Percentiles rank a stretch among this genome's conserved stretches.
Evolutionary conservation across 2,329 filamentous ascomycete species (phyloP).

Genomic region (Fusarium sp.): DNA sequence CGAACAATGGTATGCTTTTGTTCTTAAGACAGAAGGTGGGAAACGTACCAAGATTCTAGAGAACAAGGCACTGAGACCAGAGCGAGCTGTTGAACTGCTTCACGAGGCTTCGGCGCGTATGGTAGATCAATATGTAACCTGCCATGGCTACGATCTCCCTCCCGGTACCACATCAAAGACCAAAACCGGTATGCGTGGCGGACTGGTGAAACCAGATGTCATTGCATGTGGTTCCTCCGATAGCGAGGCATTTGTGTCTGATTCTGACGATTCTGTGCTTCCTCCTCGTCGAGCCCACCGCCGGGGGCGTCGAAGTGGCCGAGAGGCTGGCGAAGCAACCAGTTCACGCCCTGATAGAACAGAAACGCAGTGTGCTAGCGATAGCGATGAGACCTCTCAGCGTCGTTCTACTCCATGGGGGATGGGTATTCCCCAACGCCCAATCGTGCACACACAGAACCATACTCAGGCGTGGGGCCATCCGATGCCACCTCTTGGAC

Average conservation of each 20-base stretch:
- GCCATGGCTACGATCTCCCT: slow-evolving; percentile 50
- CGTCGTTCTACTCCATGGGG: slow-evolving; percentile 25
- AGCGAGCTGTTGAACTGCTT: slow-evolving; percentile 53
- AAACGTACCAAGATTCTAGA: slow-evolving; percentile 49
- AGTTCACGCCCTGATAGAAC: slow-evolving; percentile 17
- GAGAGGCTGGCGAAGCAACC: slow-evolving; percentile 22
- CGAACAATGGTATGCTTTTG: slow-evolving; percentile 44
- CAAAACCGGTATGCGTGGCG: slow-evolving; percentile 21
- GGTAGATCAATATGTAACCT: slow-evolving; percentile 48
- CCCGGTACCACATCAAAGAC: slow-evolving; percentile 22
- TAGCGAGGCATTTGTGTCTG: slow-evolving; percentile 36
- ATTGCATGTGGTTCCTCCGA: slow-evolving; percentile 41
- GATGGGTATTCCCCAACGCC: slow-evolving; percentile 10
- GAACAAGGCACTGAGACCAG: slow-evolving; percentile 46
- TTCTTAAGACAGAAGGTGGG: slow-evolving; percentile 44
- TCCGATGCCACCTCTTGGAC: slow-evolving; percentile 4
- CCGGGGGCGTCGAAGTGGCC: slow-evolving; percentile 27
- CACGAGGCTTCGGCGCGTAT: slow-evolving; percentile 54
- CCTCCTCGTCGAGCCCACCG: slow-evolving; percentile 18
- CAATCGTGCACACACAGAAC: slow-evolving; percentile 9
- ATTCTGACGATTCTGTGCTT: slow-evolving; percentile 40
- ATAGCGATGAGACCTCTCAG: slow-evolving; percentile 7
- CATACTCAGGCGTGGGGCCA: slow-evolving; percentile 23
- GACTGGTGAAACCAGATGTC: slow-evolving; percentile 30
- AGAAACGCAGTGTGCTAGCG: slow-evolving; percentile 20